Evolutionary conservation across 495 filamentous ascomycete genomes (phyloP), one percentile per base, ranked within the genome.

Genomic region (Lophiostoma macrostomum): DNA sequence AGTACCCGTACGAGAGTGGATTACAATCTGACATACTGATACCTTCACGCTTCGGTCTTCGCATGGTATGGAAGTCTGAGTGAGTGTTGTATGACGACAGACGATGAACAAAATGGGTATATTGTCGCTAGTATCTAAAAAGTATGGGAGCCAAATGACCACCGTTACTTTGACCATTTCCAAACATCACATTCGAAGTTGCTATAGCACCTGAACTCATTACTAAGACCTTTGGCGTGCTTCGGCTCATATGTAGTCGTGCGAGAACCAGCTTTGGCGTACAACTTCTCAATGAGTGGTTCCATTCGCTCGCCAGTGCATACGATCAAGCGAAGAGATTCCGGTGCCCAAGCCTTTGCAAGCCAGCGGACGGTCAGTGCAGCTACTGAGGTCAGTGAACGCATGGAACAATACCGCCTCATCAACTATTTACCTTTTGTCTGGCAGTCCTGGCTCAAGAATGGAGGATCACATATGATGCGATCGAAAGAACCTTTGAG

Each of bases 131-230:
- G n/a, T n/a, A n/a, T n/a, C n/a, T n/a, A n/a, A n/a, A n/a, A n/a
- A n/a, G n/a, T n/a, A n/a, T n/a, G n/a, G n/a, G n/a, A n/a, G n/a
- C n/a, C n/a, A n/a, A n/a, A n/a, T n/a, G n/a, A n/a, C 19, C 38
- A 22, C 38, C 11, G 37, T 23, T 27, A 24, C 20, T 24, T 43
- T 36, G 48, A 42, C 70, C 68, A 73, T 16, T 55, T 71, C 80
- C 86, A 85, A 1, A 52, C 64, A 6, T 65, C 69, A 51, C 79
- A 73, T 66, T 87, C 80, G 52, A 84, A 90, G 55, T 86, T 88
- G 3, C 85, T 80, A 53, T 87, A 90, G 65, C 86, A 89, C 54
- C 78, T 72, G 63, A 90, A 91, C 71, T 86, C 84, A 63, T 91
- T 91, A 63, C 82, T 83, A 34, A 91, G 67, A 13, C 73, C 81